These are phyloP conservation scores for Ceratocystis eucalypticola DNA, from an alignment of 2,329 filamentous ascomycete species.

Conservation along the genomic window DNA sequence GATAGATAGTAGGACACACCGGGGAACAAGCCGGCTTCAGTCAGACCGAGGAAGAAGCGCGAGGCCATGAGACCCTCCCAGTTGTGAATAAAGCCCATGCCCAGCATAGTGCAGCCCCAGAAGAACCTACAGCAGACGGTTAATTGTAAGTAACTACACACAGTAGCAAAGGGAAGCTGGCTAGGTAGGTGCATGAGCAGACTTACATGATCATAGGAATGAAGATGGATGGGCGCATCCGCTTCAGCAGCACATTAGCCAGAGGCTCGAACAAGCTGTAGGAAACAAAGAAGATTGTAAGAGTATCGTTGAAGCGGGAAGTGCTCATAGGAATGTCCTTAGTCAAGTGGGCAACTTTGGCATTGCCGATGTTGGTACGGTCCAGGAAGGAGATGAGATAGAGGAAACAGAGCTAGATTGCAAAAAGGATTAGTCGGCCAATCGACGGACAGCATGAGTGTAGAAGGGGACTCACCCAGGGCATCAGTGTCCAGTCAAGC, in stretches of 20 bases:
- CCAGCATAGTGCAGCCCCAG: constrained; percentile 57
- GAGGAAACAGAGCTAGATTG: constrained; percentile 45
- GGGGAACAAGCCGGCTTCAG: constrained; percentile 63
- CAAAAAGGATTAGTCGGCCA: background rate
- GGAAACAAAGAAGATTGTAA: constrained; percentile 78
- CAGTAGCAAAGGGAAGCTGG: background rate
- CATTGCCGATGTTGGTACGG: constrained; percentile 65
- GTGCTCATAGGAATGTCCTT: constrained; percentile 49
- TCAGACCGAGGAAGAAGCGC: constrained; percentile 57
- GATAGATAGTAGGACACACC: constrained; percentile 69
- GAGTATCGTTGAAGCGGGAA: constrained; percentile 55
- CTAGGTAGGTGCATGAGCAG: no score
- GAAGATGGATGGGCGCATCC: constrained; percentile 61
- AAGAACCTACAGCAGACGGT: constrained; percentile 32
- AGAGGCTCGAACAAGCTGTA: constrained; percentile 68
- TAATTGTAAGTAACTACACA: constrained; percentile 4
- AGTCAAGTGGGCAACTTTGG: constrained; percentile 42
- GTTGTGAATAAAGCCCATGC: constrained; percentile 52
- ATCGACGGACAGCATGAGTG: background rate
- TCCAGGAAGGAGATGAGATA: constrained; percentile 65
- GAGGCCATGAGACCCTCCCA: constrained; percentile 53
- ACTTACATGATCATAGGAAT: constrained; percentile 67
- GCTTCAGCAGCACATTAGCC: constrained; percentile 70
- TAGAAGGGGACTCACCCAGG: constrained; percentile 33
- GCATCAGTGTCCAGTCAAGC: constrained; percentile 47